Base-by-base conservation (phyloP, 371 early-diverging fungal genomes). In the Mucor lusitanicus region DNA sequence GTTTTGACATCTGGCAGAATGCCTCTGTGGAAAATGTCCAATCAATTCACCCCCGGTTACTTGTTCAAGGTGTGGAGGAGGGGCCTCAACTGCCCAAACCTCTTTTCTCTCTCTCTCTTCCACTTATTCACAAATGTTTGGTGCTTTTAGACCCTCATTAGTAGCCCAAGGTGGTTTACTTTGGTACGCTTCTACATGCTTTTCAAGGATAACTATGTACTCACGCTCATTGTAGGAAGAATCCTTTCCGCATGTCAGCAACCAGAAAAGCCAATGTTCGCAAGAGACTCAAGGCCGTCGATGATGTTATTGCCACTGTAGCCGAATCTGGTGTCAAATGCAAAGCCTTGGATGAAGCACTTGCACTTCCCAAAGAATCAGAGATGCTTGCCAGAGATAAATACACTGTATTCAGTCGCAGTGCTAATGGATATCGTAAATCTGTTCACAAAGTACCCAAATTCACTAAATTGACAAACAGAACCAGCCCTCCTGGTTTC, bases 391-490 rank as follows among this genome's bases (percentile, higher is more conserved):
- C 96, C 21, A 81, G 91, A 63, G 92, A 96, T 79, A 98, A 97
- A 80, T 98, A 98, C 85, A 96, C 95, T 58, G 94, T 95, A 6
- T 92, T 93, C 70, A 93, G 93, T 61, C 91, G 94, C 72, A 85
- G 85, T 42, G 90, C 87, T 67, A 83, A 83, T 62, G 89, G 91
- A 60, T 92, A 94, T 67, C 93, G 96, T 82, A 97, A 97, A 86
- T 93, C 94, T n/a, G 81, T 95, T 32, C 95, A 95, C 81, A 95
- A 95, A 87, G 96, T 98, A 8, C 97, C 97, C 53, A 91, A 97
- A 69, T 98, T 95, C 84, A 95, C 97, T 50, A 95, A 94, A 80
- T 88, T 88, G 54, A 89, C 95, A 28, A 88, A 92, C 64, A 85
- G 98, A 61, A 88, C 90, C 6, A 88, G 89, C 59, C 95, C 95